Evolutionary conservation across 306 rosid genomes (phyloP).

Genomic region (Cotoneaster glaucophyllus): DNA sequence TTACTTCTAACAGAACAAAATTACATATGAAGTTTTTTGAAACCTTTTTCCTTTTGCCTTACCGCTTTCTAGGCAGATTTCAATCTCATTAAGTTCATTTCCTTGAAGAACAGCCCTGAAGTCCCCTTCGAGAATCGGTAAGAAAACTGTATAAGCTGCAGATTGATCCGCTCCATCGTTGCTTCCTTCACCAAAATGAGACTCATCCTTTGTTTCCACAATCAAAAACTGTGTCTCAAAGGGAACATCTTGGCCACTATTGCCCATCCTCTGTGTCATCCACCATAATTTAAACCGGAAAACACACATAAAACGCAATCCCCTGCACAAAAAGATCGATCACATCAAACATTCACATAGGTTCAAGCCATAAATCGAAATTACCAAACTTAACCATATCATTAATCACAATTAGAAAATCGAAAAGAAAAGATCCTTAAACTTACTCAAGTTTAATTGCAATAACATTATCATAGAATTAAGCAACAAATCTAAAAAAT

Average conservation of each 20-base stretch:
- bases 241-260: constrained; percentile 61
- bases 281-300: constrained; percentile 96
- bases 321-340: constrained; percentile 29
- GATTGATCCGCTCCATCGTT: constrained; percentile 26
- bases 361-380: neutral
- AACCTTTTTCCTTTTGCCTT: neutral
- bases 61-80: constrained; percentile 95
- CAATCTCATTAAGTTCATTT: constrained; percentile 68
- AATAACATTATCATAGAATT: neutral
- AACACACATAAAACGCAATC: constrained; percentile 68
- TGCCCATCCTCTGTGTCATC: constrained; percentile 97
- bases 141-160: constrained; percentile 56
- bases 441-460: neutral
- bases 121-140: constrained; percentile 93
- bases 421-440: neutral
- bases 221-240: constrained; percentile 85
- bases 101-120: constrained; percentile 96
- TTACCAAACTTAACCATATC: neutral
- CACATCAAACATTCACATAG: neutral
- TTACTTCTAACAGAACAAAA: neutral
- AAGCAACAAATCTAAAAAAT: neutral
- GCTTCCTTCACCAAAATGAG: constrained; percentile 34
- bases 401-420: neutral
- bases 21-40: fast-evolving
- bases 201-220: constrained; percentile 44